Conservation (phyloP, 768 basidiomycete genomes). For the Kwoniella heveanensis region DNA sequence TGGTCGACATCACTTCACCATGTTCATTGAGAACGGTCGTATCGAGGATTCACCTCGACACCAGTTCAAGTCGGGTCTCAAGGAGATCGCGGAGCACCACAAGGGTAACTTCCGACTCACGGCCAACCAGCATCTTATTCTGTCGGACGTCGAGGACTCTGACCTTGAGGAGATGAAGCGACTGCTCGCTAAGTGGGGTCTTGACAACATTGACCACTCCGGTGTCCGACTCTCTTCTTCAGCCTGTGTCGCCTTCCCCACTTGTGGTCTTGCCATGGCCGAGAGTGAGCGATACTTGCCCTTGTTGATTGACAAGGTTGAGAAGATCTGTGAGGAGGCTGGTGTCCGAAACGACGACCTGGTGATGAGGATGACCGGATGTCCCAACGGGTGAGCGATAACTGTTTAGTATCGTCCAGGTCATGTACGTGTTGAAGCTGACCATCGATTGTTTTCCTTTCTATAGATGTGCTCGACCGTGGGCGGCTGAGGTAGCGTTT, state of each 20-base stretch:
- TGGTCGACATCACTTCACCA: constrained; percentile 84
- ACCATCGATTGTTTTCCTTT: constrained; percentile 59
- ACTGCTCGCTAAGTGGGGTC: constrained; percentile 77
- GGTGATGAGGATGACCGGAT: constrained; percentile 98
- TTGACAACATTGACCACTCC: constrained; percentile 80
- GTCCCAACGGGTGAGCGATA: constrained; percentile 58
- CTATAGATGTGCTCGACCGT: constrained; percentile 71
- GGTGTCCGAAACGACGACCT: constrained; percentile 92
- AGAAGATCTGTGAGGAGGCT: constrained; percentile 89
- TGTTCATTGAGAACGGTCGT: constrained; percentile 97
- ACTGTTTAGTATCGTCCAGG: background rate
- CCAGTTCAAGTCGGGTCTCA: constrained; percentile 88
- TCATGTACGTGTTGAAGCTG: background rate
- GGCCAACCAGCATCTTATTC: constrained; percentile 88
- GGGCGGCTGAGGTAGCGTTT: constrained; percentile 92
- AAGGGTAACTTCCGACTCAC: constrained; percentile 92
- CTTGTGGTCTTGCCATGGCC: constrained; percentile 78
- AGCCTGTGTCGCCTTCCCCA: constrained; percentile 97
- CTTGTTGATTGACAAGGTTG: constrained; percentile 85
- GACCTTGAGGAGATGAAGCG: constrained; percentile 76
- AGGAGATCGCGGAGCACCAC: constrained; percentile 90
- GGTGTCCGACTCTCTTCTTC: constrained; percentile 84
- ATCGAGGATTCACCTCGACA: constrained; percentile 84
- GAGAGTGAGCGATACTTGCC: constrained; percentile 88
- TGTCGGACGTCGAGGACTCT: constrained; percentile 76